Conservation (phyloP, 345 rosid genomes). For the Theobroma cacao region DNA sequence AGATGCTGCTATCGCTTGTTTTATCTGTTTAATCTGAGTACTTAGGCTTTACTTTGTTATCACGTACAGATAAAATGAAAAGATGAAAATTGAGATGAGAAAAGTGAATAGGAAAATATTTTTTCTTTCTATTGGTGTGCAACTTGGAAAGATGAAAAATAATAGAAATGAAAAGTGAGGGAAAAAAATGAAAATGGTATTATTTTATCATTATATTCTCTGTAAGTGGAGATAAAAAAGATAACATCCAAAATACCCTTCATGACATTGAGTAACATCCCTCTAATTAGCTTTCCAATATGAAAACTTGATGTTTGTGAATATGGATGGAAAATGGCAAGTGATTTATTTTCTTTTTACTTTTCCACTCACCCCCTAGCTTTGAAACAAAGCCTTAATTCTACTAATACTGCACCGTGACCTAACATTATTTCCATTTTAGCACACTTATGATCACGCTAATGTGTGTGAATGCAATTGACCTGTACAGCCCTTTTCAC, state of each 20-base stretch:
- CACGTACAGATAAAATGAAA: too few species aligned
- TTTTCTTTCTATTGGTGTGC: not conserved
- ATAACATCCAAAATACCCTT: not conserved
- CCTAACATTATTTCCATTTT: not conserved
- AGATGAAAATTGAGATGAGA: too few species aligned
- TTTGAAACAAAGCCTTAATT: not conserved
- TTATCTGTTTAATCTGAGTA: too few species aligned
- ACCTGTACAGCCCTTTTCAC: not conserved
- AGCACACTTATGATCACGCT: not conserved
- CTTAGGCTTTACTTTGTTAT: too few species aligned
- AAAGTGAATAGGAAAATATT: not conserved
- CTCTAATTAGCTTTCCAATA: not conserved
- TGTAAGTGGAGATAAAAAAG: not conserved
- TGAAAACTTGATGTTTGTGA: not conserved
- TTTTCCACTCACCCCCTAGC: not conserved
- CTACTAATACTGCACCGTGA: not conserved
- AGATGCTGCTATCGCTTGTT: too few species aligned
- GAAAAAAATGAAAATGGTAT: too few species aligned
- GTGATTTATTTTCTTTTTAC: not conserved
- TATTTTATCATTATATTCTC: not conserved
- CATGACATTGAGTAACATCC: not conserved
- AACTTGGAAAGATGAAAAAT: not conserved
- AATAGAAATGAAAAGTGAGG: not conserved
- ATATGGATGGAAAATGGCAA: not conserved
- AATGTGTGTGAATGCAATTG: not conserved